These are phyloP conservation scores for Daldinia loculata DNA, from an alignment of 495 filamentous ascomycete species.

Conservation along the genomic window DNA sequence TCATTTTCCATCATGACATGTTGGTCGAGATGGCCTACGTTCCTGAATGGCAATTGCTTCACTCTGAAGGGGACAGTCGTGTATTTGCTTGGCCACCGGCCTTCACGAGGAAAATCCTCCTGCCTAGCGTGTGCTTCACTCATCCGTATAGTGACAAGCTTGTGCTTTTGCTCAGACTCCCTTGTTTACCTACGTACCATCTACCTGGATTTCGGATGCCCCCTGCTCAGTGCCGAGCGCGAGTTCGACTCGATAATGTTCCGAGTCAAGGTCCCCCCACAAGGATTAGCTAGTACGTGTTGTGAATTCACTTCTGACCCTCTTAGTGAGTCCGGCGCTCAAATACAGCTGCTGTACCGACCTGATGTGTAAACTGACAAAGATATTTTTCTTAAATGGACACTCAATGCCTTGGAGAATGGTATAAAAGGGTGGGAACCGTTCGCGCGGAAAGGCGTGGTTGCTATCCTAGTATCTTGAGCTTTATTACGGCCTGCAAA, in stretches of 20 bases:
- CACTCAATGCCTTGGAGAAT: conserved; percentile 23
- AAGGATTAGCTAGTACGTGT: conserved; percentile 23
- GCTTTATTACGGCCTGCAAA: conserved; percentile 39
- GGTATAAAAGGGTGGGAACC: conserved; percentile 38
- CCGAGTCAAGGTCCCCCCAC: conserved; percentile 23
- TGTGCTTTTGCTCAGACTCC: conserved; percentile 28
- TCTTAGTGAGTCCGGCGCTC: conserved; percentile 21
- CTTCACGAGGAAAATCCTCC: conserved; percentile 33
- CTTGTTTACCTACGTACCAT: conserved; percentile 34
- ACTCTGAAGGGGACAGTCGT: neutral
- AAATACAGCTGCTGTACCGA: conserved; percentile 26
- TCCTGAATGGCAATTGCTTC: conserved; percentile 8
- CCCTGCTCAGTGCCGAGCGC: conserved; percentile 13
- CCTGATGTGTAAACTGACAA: conserved; percentile 22
- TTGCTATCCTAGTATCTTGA: conserved; percentile 32
- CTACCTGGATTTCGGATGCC: conserved; percentile 36
- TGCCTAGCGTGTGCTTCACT: conserved; percentile 33
- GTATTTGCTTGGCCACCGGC: conserved; percentile 25
- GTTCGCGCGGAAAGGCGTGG: conserved; percentile 31
- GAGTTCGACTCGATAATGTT: conserved; percentile 32
- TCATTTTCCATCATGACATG: conserved; percentile 20
- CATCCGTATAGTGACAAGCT: conserved; percentile 32
- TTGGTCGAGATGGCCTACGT: conserved; percentile 17
- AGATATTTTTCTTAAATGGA: conserved; percentile 30
- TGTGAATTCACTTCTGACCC: conserved; percentile 27